These are phyloP conservation scores for Yamagishiella unicocca DNA, from an alignment of 139 green algal genomes.

Conservation along the genomic window DNA sequence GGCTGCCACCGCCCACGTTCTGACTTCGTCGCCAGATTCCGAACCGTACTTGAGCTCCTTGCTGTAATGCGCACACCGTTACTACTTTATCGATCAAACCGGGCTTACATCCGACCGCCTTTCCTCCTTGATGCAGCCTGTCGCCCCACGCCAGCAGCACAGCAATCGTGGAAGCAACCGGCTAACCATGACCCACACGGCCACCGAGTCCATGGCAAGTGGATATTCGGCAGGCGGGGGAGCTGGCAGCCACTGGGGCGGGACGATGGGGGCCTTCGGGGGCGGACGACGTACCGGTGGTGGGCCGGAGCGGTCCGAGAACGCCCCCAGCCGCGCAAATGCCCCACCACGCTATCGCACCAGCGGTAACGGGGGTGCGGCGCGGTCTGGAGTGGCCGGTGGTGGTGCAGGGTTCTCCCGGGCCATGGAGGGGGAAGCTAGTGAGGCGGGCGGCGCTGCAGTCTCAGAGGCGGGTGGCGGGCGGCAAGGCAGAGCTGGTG, in stretches of 20 bases:
- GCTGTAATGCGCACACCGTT: too few species aligned
- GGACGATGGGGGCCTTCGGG: neutral
- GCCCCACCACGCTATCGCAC: neutral
- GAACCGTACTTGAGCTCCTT: too few species aligned
- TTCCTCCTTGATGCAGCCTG: neutral
- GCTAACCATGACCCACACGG: conserved; percentile 29
- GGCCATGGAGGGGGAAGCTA: conserved; percentile 18
- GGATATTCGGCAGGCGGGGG: conserved; percentile 14
- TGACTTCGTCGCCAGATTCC: too few species aligned
- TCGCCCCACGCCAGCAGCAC: conserved; percentile 22
- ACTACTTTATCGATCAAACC: too few species aligned
- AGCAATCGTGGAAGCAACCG: conserved; percentile 49
- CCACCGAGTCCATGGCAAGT: conserved; percentile 40
- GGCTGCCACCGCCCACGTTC: too few species aligned
- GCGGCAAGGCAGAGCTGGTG: neutral
- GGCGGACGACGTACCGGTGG: neutral
- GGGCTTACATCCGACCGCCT: too few species aligned
- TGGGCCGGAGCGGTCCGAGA: neutral
- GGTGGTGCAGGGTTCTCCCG: neutral
- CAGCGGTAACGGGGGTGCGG: neutral
- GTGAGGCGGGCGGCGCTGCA: conserved; percentile 4
- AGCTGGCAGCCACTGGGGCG: neutral
- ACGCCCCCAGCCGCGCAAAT: neutral
- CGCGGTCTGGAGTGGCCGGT: neutral
- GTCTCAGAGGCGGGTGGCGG: neutral